These are phyloP conservation scores for Backusella macrospora DNA, from an alignment of 192 early-diverging fungal genomes.

Conservation along the genomic window DNA sequence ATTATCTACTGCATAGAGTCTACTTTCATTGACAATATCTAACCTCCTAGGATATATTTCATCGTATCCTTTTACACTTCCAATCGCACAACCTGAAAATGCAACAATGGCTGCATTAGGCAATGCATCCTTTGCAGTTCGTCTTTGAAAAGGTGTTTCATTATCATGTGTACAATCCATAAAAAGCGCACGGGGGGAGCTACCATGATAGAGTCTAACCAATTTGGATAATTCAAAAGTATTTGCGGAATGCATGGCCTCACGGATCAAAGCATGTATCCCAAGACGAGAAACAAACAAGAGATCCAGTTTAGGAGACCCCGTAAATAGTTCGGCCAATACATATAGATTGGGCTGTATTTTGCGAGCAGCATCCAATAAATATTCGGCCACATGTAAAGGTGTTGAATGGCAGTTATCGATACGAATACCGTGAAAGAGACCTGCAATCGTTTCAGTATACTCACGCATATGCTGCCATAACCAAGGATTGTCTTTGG, in stretches of 20 bases:
- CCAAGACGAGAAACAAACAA: slow-evolving; percentile 91
- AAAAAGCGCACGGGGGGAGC: slow-evolving; percentile 91
- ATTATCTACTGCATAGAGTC: slow-evolving; percentile 69
- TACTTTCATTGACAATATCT: slow-evolving; percentile 85
- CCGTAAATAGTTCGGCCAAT: slow-evolving; percentile 97
- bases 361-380: slow-evolving; percentile 84
- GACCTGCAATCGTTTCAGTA: slow-evolving; percentile 81
- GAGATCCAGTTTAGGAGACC: slow-evolving; percentile 90
- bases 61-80: slow-evolving; percentile 96
- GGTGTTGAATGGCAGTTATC: slow-evolving; percentile 99
- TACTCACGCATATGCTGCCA: slow-evolving; percentile 94
- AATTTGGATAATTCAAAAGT: slow-evolving; percentile 85
- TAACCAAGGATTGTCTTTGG: slow-evolving; percentile 91
- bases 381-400: slow-evolving; percentile 90
- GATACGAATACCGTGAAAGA: slow-evolving; percentile 96
- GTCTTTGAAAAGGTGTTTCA: slow-evolving; percentile 91
- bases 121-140: slow-evolving; percentile 89
- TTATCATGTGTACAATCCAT: slow-evolving; percentile 99
- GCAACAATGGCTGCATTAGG: slow-evolving; percentile 89
- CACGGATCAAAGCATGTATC: slow-evolving; percentile 95
- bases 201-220: slow-evolving; percentile 87
- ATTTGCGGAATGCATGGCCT: slow-evolving; percentile 98
- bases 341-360: slow-evolving; percentile 93
- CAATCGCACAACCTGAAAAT: slow-evolving; percentile 89
- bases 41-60: slow-evolving; percentile 87